Percentiles rank a stretch among this genome's conserved stretches.
These are phyloP conservation scores for Fusarium brachygibbosum DNA, from an alignment of 2,329 filamentous ascomycete genomes.

Conservation along the genomic window DNA sequence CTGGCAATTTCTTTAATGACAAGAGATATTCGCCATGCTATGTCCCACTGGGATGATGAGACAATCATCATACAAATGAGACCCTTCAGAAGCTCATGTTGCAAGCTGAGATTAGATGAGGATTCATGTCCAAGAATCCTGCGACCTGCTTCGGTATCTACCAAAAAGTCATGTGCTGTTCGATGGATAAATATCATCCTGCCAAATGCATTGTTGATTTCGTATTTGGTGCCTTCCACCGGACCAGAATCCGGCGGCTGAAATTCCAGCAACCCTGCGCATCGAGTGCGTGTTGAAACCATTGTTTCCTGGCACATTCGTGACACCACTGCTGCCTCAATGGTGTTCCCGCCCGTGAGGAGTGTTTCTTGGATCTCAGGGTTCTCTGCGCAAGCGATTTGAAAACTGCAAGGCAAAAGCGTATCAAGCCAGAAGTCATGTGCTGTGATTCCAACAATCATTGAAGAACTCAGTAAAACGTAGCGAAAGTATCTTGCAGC, in stretches of 20 bases:
- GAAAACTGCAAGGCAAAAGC: not conserved
- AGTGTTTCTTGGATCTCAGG: rapidly evolving
- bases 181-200: not conserved
- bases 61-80: rapidly evolving
- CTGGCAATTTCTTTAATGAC: rapidly evolving
- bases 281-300: not conserved
- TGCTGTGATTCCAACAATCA: too few species aligned
- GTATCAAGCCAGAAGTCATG: too few species aligned
- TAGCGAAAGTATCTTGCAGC: conserved; percentile 17
- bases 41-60: not conserved
- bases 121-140: not conserved
- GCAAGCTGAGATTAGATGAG: rapidly evolving
- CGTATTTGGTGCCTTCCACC: rapidly evolving
- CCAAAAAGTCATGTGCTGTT: conserved; percentile 1
- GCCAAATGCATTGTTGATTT: not conserved
- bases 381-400: not conserved
- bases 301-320: not conserved
- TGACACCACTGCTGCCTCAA: rapidly evolving
- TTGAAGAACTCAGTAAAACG: not conserved
- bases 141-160: not conserved
- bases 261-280: not conserved
- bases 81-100: not conserved
- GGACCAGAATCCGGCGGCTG: rapidly evolving
- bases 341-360: rapidly evolving
- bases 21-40: rapidly evolving